A percentile compares a stretch with the other conserved stretches of the same genome.
These are phyloP conservation scores for Viola odorata DNA, from an alignment of 345 rosid genomes.

Conservation along the genomic window DNA sequence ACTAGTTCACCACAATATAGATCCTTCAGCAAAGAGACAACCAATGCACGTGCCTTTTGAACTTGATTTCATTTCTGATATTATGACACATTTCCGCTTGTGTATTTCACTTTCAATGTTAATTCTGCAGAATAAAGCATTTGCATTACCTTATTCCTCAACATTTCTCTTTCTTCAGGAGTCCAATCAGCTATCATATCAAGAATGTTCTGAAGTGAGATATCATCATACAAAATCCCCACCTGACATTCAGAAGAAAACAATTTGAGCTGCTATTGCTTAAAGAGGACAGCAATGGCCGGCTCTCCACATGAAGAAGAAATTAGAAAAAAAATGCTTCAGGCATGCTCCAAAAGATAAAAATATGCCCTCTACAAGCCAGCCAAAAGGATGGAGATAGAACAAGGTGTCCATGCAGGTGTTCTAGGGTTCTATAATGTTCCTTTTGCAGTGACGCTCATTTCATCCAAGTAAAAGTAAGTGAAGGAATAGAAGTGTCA, in stretches of 20 bases:
- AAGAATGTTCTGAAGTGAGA: slow-evolving; percentile 60
- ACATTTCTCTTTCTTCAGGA: slow-evolving; percentile 77
- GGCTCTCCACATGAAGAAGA: slow-evolving; percentile 1
- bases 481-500: too few species aligned
- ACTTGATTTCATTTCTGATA: too few species aligned
- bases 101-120: neutral
- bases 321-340: neutral
- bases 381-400: neutral
- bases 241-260: slow-evolving; percentile 46
- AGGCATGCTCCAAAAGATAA: neutral
- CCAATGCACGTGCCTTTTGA: too few species aligned
- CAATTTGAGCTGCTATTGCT: slow-evolving; percentile 12
- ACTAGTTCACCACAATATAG: neutral
- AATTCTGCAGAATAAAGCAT: neutral
- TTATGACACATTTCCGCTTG: neutral
- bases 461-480: neutral
- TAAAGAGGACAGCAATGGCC: neutral
- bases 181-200: slow-evolving; percentile 96
- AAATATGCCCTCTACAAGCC: neutral
- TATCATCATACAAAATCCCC: slow-evolving; percentile 84
- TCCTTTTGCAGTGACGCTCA: slow-evolving; percentile 3
- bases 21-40: neutral
- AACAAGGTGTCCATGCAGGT: neutral
- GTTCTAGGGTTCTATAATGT: neutral
- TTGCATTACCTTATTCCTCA: slow-evolving; percentile 68